Evolutionary conservation across 108 stramenopile species (phyloP).

Genomic region (Skeletonema marinoi): DNA sequence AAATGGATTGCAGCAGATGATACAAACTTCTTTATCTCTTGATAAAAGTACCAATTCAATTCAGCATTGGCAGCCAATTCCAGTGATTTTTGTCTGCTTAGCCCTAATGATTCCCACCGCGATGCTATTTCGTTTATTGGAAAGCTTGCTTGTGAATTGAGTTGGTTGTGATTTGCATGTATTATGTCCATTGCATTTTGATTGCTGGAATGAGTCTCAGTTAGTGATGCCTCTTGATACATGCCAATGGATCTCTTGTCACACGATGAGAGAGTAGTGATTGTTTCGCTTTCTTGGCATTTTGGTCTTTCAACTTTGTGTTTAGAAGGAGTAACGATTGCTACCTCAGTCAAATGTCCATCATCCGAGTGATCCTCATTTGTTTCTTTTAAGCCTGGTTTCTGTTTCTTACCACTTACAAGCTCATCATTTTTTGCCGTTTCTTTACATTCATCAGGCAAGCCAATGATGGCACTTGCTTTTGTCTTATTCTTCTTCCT

Average conservation of each 20-base stretch:
- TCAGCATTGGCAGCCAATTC: slow-evolving; percentile 29
- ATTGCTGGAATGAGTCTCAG: background rate
- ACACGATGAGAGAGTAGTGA: background rate
- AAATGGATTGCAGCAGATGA: background rate
- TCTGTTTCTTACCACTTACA: background rate
- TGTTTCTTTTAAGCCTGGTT: background rate
- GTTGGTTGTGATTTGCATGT: background rate
- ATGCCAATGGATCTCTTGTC: background rate
- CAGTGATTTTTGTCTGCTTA: slow-evolving; percentile 22
- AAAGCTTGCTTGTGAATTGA: background rate
- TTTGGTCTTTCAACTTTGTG: background rate
- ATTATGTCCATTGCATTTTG: background rate
- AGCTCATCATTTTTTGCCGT: background rate
- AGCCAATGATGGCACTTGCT: background rate
- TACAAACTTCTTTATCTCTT: slow-evolving; percentile 10
- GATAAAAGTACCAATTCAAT: slow-evolving; percentile 24
- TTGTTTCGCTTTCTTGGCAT: background rate
- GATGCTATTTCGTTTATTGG: slow-evolving; percentile 11
- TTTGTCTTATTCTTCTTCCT: background rate
- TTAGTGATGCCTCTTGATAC: background rate
- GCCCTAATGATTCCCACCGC: slow-evolving; percentile 30
- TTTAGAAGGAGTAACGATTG: background rate
- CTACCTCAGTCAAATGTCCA: background rate
- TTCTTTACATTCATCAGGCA: background rate
- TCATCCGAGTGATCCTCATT: background rate